These are phyloP conservation scores for Rhodotorula diobovata DNA, from an alignment of 768 basidiomycete genomes.

Conservation along the genomic window DNA sequence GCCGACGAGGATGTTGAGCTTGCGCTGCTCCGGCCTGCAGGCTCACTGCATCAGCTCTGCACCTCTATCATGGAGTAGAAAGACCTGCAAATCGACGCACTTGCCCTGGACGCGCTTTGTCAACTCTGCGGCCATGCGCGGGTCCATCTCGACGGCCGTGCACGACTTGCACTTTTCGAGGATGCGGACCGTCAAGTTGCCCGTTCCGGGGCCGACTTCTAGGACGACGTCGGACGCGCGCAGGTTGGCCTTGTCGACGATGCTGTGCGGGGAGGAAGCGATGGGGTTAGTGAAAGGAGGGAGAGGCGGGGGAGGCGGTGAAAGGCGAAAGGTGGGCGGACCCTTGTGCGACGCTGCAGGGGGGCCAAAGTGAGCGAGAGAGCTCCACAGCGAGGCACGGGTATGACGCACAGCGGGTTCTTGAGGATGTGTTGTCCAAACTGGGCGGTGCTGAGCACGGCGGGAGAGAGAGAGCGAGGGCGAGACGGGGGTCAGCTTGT, in stretches of 20 bases:
- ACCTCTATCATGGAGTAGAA: not conserved
- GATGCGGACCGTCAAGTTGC: conserved; percentile 90
- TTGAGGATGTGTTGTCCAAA: conserved; percentile 98
- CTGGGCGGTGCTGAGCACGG: conserved; percentile 47
- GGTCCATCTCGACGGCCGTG: conserved; percentile 95
- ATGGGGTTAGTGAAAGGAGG: not conserved
- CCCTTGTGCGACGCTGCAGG: conserved; percentile 74
- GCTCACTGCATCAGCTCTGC: not conserved
- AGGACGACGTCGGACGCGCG: conserved; percentile 92
- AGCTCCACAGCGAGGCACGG: accelerated
- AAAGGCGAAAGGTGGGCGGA: conserved; percentile 47
- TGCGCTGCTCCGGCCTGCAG: conserved; percentile 86
- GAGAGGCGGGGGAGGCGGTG: not conserved
- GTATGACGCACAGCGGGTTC: conserved; percentile 56
- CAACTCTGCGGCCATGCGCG: conserved; percentile 96
- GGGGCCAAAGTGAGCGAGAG: not conserved
- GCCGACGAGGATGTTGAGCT: conserved; percentile 89
- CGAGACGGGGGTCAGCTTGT: not conserved
- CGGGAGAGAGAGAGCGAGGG: not conserved
- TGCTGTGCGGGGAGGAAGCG: conserved; percentile 19
- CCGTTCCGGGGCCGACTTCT: conserved; percentile 96
- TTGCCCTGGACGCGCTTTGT: conserved; percentile 96
- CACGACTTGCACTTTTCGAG: conserved; percentile 88
- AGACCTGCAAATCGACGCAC: conserved; percentile 55
- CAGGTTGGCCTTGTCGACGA: conserved; percentile 66